phyloP scores from a whole-genome alignment of 208 protist species.

The Novymonas esmeraldas region DNA sequence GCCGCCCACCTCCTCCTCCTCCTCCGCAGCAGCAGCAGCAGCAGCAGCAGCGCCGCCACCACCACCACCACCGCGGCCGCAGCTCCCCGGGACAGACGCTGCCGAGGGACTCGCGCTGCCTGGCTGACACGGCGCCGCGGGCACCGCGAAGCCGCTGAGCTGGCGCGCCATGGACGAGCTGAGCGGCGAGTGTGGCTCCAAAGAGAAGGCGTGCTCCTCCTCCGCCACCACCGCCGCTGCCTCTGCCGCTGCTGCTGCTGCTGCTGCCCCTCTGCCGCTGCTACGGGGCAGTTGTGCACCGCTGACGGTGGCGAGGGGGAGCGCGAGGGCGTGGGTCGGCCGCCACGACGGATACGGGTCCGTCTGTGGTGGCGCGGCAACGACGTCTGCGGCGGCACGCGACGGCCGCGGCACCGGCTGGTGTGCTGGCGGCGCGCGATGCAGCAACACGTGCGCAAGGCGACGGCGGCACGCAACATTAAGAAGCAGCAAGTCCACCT shows the following conservation, averaged over 20 bases:
- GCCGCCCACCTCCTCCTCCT: not conserved
- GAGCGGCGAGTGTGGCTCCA: constrained; percentile 10
- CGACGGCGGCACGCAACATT: constrained; percentile 66
- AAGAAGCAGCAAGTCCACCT: constrained; percentile 75
- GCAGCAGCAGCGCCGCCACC: not conserved
- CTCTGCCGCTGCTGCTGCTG: too few relatives aligned
- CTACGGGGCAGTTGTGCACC: too few relatives aligned
- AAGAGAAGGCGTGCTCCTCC: not conserved
- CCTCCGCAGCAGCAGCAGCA: not conserved
- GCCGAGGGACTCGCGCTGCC: not conserved
- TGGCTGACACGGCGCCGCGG: not conserved
- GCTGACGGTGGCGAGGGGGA: not conserved
- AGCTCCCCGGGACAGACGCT: not conserved
- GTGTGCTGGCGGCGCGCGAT: not conserved
- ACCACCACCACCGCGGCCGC: not conserved
- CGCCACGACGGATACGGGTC: not conserved
- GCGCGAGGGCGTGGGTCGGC: not conserved
- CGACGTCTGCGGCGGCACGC: not conserved
- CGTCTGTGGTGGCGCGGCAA: not conserved
- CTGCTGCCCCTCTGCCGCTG: not conserved
- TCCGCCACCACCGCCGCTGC: constrained; percentile 5
- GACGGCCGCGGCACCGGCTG: not conserved
- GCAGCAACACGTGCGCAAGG: constrained; percentile 33
- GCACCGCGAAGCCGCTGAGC: constrained; percentile 8
- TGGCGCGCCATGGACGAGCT: constrained; percentile 15